These are phyloP conservation scores for Acacia confusa DNA, from an alignment of 306 rosid species.

Conservation along the genomic window DNA sequence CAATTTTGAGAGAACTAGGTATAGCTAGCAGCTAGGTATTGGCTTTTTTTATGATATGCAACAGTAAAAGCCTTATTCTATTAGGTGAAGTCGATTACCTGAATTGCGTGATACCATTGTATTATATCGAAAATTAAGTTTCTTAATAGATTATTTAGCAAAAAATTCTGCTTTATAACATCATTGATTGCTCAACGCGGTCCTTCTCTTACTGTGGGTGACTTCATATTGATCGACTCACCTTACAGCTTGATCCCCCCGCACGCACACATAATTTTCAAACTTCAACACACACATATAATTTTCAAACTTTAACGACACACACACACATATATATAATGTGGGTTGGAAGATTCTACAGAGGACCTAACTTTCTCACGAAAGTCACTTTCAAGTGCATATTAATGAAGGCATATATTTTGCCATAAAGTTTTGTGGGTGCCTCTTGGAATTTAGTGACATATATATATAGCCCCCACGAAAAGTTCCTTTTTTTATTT, in stretches of 20 bases:
- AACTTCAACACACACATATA: no score
- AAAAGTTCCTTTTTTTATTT: constrained; percentile 2
- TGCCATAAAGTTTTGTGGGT: constrained; percentile 33
- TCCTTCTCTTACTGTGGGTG: no score
- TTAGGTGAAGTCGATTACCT: accelerated
- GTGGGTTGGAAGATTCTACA: constrained; percentile 34
- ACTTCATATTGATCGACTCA: no score
- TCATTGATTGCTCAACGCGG: no score
- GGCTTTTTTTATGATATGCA: constrained; percentile 7
- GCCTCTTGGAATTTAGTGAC: constrained; percentile 34
- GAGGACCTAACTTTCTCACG: constrained; percentile 31
- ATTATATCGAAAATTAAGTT: accelerated
- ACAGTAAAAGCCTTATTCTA: no score
- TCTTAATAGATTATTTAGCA: no score
- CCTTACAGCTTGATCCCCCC: no score
- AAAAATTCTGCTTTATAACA: no score
- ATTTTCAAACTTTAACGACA: constrained; percentile 42
- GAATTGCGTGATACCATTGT: no score
- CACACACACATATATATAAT: no score
- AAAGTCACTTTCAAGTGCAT: constrained; percentile 35
- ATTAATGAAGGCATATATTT: not conserved
- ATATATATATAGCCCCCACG: constrained; percentile 35
- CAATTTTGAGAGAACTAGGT: not conserved
- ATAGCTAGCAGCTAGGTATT: not conserved
- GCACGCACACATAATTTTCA: no score